Percentiles rank a stretch among this genome's conserved stretches.
These are phyloP conservation scores for Coemansia sp. DNA, from an alignment of 192 early-diverging fungal species.

Conservation along the genomic window DNA sequence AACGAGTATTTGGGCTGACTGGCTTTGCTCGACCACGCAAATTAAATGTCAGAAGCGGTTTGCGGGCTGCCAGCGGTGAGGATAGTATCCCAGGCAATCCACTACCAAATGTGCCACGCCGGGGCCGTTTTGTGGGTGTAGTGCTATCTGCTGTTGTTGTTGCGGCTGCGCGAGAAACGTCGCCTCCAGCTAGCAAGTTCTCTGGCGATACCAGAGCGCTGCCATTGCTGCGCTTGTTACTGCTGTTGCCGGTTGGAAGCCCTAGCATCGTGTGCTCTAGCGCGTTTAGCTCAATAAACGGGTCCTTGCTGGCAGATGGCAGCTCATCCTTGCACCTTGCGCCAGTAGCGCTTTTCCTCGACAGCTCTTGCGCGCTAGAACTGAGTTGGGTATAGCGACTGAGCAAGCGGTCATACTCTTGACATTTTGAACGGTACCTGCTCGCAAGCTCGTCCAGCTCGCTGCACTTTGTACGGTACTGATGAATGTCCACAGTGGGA, in stretches of 20 bases:
- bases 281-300: not conserved
- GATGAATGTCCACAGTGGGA: constrained; percentile 6
- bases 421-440: constrained; percentile 28
- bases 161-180: too few species aligned
- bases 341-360: not conserved
- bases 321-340: not conserved
- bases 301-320: not conserved
- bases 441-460: constrained; percentile 20
- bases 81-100: constrained; percentile 18
- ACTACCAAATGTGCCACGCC: not conserved
- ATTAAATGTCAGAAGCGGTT: constrained; percentile 8
- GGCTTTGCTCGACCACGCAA: not conserved
- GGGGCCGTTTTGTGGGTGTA: constrained; percentile 21
- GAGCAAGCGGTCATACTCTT: constrained; percentile 28
- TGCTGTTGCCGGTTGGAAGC: not conserved
- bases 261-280: not conserved
- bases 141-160: not conserved
- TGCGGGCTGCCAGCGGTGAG: constrained; percentile 9
- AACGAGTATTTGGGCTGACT: not conserved
- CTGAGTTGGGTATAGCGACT: constrained; percentile 9
- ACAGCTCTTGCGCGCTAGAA: not conserved
- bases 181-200: not conserved
- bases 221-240: not conserved
- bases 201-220: not conserved
- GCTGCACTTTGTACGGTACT: constrained; percentile 30